Percentiles rank a stretch among this genome's conserved stretches.
phyloP scores from a whole-genome alignment of 1,284 basidiomycete species.

The Coniophora puteana region DNA sequence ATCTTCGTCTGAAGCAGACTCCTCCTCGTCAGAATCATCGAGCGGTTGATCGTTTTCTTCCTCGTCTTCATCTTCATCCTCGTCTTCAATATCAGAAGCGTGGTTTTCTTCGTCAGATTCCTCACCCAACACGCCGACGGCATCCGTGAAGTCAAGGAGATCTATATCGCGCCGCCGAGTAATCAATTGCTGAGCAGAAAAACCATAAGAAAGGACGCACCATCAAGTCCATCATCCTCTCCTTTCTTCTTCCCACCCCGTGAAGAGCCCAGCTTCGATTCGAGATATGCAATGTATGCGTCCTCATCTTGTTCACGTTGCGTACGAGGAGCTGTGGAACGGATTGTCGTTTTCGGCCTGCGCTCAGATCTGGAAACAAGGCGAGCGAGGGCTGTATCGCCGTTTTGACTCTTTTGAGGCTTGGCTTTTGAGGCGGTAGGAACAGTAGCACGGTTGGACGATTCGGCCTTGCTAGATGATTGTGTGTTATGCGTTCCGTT shows the following conservation, averaged over 20 bases:
- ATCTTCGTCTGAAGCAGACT: constrained; percentile 18
- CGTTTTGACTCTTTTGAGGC: constrained; percentile 8
- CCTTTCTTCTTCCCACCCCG: constrained; percentile 31
- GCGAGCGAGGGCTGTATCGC: constrained; percentile 32
- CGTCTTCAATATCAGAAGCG: constrained; percentile 13
- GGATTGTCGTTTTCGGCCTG: constrained; percentile 18
- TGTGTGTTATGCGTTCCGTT: too few species aligned
- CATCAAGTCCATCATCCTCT: constrained; percentile 50
- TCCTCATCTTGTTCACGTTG: constrained; percentile 64
- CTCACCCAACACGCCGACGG: constrained; percentile 28
- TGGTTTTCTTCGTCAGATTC: constrained; percentile 30
- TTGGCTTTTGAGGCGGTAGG: constrained; percentile 6
- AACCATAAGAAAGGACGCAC: constrained; percentile 32
- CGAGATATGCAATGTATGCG: constrained; percentile 74
- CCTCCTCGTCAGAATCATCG: constrained; percentile 10
- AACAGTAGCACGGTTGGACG: constrained; percentile 9
- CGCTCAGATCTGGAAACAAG: constrained; percentile 19
- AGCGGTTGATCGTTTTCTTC: not conserved
- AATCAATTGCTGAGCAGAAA: constrained; percentile 6
- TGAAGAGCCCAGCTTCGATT: constrained; percentile 61
- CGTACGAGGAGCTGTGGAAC: constrained; percentile 21
- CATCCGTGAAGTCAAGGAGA: constrained; percentile 49
- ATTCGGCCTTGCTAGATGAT: too few species aligned
- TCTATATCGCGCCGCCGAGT: constrained; percentile 30
- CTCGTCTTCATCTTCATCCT: constrained; percentile 7